Evolutionary conservation across 768 basidiomycete species (phyloP).

Genomic region (Tylopilus vinaceipallidus): DNA sequence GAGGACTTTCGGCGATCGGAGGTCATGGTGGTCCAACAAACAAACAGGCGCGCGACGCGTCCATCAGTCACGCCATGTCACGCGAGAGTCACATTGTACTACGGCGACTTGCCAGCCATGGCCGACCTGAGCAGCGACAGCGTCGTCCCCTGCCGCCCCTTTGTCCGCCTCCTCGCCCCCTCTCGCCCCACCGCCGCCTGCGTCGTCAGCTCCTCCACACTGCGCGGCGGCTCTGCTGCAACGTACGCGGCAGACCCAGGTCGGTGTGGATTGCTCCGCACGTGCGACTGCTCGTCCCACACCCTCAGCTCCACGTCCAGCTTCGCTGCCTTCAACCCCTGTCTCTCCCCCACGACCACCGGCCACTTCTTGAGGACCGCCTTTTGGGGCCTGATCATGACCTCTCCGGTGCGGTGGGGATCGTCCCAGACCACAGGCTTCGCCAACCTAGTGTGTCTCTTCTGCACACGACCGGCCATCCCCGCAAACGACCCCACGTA

Average conservation of each 20-base stretch:
- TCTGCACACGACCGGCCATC: conserved; percentile 24
- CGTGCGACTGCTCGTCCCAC: conserved; percentile 30
- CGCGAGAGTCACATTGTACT: conserved; percentile 10
- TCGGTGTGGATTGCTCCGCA: conserved; percentile 41
- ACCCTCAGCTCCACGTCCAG: conserved; percentile 34
- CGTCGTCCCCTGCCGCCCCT: not conserved
- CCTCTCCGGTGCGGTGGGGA: conserved; percentile 26
- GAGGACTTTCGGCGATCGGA: conserved; percentile 35
- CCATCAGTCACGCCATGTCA: conserved; percentile 28
- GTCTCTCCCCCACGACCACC: conserved; percentile 42
- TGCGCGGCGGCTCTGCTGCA: conserved; percentile 26
- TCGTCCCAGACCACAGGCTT: conserved; percentile 30
- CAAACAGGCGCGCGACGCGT: conserved; percentile 25
- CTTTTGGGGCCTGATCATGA: conserved; percentile 28
- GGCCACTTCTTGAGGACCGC: conserved; percentile 39
- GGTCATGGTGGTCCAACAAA: conserved; percentile 29
- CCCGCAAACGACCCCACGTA: conserved; percentile 35
- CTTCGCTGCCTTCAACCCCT: conserved; percentile 38
- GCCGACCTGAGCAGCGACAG: conserved; percentile 20
- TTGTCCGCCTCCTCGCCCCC: conserved; percentile 1
- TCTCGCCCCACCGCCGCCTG: conserved; percentile 4
- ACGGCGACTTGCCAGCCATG: conserved; percentile 10
- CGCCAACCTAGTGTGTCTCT: conserved; percentile 15
- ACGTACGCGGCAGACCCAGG: conserved; percentile 54
- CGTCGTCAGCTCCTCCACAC: conserved; percentile 20